These are phyloP conservation scores for Leishmania mexicana DNA, from an alignment of 208 protist species.

Conservation along the genomic window DNA sequence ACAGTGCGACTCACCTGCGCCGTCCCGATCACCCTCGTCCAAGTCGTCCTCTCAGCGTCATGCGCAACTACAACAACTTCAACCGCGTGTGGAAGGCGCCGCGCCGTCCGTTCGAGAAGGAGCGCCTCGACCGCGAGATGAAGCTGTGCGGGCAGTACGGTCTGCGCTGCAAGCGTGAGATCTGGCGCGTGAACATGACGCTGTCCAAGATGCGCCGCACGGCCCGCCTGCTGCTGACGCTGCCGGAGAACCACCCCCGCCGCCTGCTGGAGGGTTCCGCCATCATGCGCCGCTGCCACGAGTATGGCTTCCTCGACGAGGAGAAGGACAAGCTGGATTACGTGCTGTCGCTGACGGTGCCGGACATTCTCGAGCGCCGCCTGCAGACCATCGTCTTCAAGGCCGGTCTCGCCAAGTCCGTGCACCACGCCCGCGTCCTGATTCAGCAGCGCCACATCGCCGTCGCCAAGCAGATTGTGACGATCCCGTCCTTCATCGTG, in stretches of 20 bases:
- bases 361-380: conserved; percentile 99
- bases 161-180: conserved; percentile 99
- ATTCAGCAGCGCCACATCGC: conserved; percentile 99
- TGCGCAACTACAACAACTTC: conserved; percentile 97
- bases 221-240: conserved; percentile 99
- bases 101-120: conserved; percentile 99
- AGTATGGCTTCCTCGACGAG: conserved; percentile 96
- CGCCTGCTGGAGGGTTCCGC: conserved; percentile 98
- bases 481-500: conserved; percentile 99
- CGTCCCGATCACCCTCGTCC: not conserved
- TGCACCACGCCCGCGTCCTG: conserved; percentile 99
- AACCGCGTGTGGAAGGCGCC: conserved; percentile 97
- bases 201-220: conserved; percentile 99
- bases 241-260: conserved; percentile 97
- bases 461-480: conserved; percentile 99
- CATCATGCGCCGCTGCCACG: conserved; percentile 98
- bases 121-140: conserved; percentile 99
- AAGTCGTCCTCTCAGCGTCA: conserved; percentile 17
- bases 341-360: conserved; percentile 98
- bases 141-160: conserved; percentile 99
- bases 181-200: conserved; percentile 98
- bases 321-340: conserved; percentile 99
- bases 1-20: not conserved
- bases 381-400: conserved; percentile 99
- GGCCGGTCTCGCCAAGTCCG: conserved; percentile 98